Evolutionary conservation across 179 eudicot species (phyloP), one percentile per base, ranked within the genome.

Genomic region (Nepenthes alata): DNA sequence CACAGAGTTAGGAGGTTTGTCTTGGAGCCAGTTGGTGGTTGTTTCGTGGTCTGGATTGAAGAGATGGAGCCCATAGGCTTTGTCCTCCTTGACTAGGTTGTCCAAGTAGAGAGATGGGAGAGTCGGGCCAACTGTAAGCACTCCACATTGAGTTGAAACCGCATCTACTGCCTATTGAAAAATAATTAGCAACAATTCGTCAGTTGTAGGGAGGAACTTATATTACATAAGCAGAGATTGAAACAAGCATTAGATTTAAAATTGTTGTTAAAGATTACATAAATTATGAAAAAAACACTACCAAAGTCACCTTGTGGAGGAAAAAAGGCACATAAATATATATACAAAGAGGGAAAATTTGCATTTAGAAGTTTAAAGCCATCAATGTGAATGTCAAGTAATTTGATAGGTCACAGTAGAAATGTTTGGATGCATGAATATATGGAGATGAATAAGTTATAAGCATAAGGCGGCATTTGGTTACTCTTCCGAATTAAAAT

Each of bases 81-180:
- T 67, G 75, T 82, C 89, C 37, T 57, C 65, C 37, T 71, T 55
- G 25, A 81, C 47, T 3, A 80, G 61, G 2, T 80, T 81, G 80
- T 84, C 89, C 55, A 86, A 48, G 72, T 81, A 84, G 66, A 38
- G 64, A 3, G 89, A 86, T 34, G 95, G 95, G 15, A 82, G 67
- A 34, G 85, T 57, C 36, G 91, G 87, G 65, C 87, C 87, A 15
- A 82, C 64, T 37, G 85, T 78, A 49, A 58, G 76, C 16, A 80
- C 59, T 2, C 67, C 57, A 72, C 79, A 74, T 35, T 68, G 54
- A n/a, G 50, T 74, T 50, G 44, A 14, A 80, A 78, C 78, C 82
- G 78, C 73, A 12, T 60, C 50, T 2, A 75, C 34, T 0, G 56
- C 67, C 75, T 70, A 11, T 36, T 13, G 52, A 61, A 9, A 4